Conservation (phyloP, 2,329 filamentous ascomycete genomes). For the Colletotrichum sp. region DNA sequence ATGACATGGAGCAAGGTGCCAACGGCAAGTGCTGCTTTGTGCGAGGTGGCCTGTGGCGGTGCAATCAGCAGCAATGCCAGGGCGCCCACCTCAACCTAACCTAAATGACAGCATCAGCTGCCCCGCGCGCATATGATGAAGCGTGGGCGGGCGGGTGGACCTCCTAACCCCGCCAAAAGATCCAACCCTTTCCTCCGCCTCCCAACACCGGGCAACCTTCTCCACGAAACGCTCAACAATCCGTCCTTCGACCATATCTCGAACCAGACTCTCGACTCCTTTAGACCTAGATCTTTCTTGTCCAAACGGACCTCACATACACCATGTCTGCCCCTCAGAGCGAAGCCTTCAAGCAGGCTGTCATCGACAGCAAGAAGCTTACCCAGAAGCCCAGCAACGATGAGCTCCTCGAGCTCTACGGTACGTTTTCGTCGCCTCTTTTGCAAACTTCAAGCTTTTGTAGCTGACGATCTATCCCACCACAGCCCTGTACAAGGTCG, state of each 20-base stretch:
- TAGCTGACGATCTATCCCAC: slow-evolving; percentile 4
- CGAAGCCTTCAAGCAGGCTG: slow-evolving; percentile 60
- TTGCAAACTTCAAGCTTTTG: background rate
- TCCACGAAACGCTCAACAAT: slow-evolving; percentile 18
- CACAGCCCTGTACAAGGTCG: slow-evolving; percentile 64
- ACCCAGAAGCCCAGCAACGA: slow-evolving; percentile 67
- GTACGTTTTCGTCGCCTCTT: slow-evolving; percentile 38
- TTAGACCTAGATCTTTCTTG: background rate
- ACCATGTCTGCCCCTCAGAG: slow-evolving; percentile 47
- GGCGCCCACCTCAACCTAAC: background rate
- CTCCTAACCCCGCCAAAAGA: slow-evolving; percentile 19
- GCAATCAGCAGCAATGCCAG: background rate
- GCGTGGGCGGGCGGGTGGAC: slow-evolving; percentile 3
- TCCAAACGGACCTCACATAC: slow-evolving; percentile 14
- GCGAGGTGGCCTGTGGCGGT: slow-evolving; percentile 6
- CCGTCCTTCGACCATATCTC: background rate
- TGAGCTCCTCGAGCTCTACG: slow-evolving; percentile 69
- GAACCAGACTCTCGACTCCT: background rate
- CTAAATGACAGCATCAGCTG: slow-evolving; percentile 20
- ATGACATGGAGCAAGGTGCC: background rate
- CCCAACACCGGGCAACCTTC: slow-evolving; percentile 10
- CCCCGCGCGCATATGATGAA: slow-evolving; percentile 21
- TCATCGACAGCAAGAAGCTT: slow-evolving; percentile 70
- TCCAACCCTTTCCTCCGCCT: slow-evolving; percentile 13
- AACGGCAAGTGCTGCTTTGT: background rate